Conservation (phyloP, 1,139 yeast genomes). For the Candida neerlandica region DNA sequence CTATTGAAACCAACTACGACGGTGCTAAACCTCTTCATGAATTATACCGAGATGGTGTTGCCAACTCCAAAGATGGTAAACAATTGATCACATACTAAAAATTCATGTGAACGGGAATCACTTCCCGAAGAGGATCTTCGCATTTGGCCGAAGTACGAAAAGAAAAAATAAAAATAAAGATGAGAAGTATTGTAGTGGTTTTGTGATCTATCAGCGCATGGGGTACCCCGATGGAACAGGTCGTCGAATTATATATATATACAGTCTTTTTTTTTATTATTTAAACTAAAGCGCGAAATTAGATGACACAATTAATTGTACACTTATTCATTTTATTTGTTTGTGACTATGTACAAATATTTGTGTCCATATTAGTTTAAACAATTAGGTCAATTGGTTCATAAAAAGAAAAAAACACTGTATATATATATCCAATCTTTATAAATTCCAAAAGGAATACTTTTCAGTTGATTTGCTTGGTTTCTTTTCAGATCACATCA, state of each 20-base stretch:
- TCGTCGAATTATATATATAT: too few species aligned
- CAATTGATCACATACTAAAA: constrained; percentile 38
- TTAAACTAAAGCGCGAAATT: too few species aligned
- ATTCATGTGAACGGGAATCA: neutral
- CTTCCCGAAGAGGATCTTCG: neutral
- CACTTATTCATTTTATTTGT: too few species aligned
- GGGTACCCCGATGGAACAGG: neutral
- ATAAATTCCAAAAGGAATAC: neutral
- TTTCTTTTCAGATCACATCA: neutral
- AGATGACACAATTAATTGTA: too few species aligned
- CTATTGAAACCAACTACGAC: constrained; percentile 48
- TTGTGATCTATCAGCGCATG: neutral
- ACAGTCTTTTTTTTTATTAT: too few species aligned
- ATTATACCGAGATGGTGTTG: constrained; percentile 55
- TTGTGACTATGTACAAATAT: too few species aligned
- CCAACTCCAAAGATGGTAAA: constrained; percentile 45
- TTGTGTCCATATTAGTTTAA: too few species aligned
- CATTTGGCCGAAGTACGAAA: constrained; percentile 1
- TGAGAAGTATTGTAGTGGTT: neutral
- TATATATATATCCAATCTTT: too few species aligned
- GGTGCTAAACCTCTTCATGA: constrained; percentile 53
- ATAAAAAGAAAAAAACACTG: too few species aligned
- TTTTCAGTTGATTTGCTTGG: neutral
- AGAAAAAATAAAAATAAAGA: neutral
- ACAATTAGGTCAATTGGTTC: too few species aligned